These are phyloP conservation scores for Suillus spraguei DNA, from an alignment of 768 basidiomycete species.

Conservation along the genomic window DNA sequence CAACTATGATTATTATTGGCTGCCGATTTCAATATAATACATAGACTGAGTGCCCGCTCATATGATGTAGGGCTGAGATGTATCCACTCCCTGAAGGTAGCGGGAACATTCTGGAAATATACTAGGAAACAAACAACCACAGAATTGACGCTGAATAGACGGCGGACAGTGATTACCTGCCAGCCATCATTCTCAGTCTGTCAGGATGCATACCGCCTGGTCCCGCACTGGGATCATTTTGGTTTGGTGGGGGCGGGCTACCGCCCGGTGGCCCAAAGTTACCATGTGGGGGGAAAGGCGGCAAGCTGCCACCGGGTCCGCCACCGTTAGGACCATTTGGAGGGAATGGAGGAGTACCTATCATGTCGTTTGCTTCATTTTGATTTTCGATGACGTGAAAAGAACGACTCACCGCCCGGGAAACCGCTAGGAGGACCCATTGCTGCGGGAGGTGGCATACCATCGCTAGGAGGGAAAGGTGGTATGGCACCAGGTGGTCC, in stretches of 20 bases:
- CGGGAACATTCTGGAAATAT: neutral
- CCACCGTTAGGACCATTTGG: slow-evolving; percentile 34
- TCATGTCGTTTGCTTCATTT: slow-evolving; percentile 9
- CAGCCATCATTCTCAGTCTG: slow-evolving; percentile 76
- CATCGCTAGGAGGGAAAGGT: slow-evolving; percentile 69
- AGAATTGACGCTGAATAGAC: neutral
- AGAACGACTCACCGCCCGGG: slow-evolving; percentile 44
- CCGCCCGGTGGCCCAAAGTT: slow-evolving; percentile 43
- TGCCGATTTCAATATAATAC: too few species aligned
- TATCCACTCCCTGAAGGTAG: too few species aligned
- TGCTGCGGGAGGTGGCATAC: slow-evolving; percentile 3
- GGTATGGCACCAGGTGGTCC: slow-evolving; percentile 65
- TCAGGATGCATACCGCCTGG: slow-evolving; percentile 86
- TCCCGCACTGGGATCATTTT: slow-evolving; percentile 34
- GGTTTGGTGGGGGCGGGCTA: slow-evolving; percentile 45
- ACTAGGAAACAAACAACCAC: slow-evolving; percentile 1
- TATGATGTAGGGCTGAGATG: too few species aligned
- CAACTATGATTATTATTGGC: too few species aligned
- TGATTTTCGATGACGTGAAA: neutral
- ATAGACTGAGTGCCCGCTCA: too few species aligned
- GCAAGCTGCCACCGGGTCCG: slow-evolving; percentile 33
- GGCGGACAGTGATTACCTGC: slow-evolving; percentile 24
- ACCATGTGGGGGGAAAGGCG: slow-evolving; percentile 34
- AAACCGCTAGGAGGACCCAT: slow-evolving; percentile 52
- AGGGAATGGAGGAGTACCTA: slow-evolving; percentile 55